Base-by-base conservation (phyloP, 129 eudicot species). In the Lactuca saligna region DNA sequence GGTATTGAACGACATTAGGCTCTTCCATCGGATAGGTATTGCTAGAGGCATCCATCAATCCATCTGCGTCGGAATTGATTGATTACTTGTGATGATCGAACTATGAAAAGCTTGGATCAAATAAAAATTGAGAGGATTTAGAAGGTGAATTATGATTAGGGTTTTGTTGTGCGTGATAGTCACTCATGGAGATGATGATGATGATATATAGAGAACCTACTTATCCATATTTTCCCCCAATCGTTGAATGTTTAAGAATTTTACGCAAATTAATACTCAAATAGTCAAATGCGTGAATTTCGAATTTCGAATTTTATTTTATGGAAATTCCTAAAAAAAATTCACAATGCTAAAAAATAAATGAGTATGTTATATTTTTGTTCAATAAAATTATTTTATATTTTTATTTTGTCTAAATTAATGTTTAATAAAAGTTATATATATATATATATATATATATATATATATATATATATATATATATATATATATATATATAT, bases 1-100 rank as follows among this genome's bases (percentile, higher is more conserved):
- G 89, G 79, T 84, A 84, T 66, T 73, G 76, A 1, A 74, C 71
- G 54, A 42, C 75, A 51, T 65, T 66, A 31, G 75, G 8, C 5
- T 38, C 65, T 41, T 72, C 75, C 64, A 72, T 72, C 59, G 38
- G 66, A 7, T 71, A 20, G 17, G 54, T 53, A 5, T 61, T 51
- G 29, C 16, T 35, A 49, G 78, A 63, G 4, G 64, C 29, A 20
- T 63, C 75, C 17, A 72, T 64, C 56, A 64, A 73, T 64, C 15
- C 49, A 41, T 65, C 8, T 41, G 54, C 9, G 13, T 17, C 6
- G 3, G 11, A 34, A 17, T 50, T 37, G 70, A 32, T 63, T 56
- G 73, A 69, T 55, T 20, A 8, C 33, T 73, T 16, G 12, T 17
- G 67, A 20, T 59, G 62, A 74, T 65, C 66, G 46, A 65, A 58